phyloP scores from a whole-genome alignment of 1,139 yeast genomes.

The Candida sanyaensis region DNA sequence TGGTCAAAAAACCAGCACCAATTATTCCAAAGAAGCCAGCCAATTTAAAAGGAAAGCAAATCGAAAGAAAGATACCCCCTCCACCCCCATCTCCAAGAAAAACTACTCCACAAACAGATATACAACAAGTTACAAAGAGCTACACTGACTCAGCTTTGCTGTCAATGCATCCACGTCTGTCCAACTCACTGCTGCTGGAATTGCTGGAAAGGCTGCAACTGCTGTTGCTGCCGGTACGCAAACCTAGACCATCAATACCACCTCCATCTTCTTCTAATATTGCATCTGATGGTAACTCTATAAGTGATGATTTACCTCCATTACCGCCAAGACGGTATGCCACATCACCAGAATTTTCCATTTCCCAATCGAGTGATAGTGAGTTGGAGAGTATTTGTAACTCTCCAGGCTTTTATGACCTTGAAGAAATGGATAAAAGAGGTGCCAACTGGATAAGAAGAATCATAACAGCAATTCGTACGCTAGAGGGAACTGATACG shows the following conservation, averaged over 20 bases:
- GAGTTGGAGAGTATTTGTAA: conserved; percentile 14
- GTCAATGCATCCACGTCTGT: neutral
- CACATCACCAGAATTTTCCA: neutral
- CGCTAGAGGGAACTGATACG: conserved; percentile 41
- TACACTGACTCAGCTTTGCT: conserved; percentile 8
- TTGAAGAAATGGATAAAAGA: conserved; percentile 44
- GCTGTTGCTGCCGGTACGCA: neutral
- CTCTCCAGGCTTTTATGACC: conserved; percentile 20
- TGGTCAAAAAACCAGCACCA: conserved; percentile 25
- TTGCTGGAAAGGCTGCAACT: neutral
- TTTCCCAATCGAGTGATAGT: conserved; percentile 2
- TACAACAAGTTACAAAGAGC: neutral
- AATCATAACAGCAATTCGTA: conserved; percentile 35
- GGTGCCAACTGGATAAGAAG: conserved; percentile 54
- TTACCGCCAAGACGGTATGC: conserved; percentile 12
- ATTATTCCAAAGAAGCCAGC: conserved; percentile 42
- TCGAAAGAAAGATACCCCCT: conserved; percentile 23
- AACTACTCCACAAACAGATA: neutral
- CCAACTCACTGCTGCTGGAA: neutral
- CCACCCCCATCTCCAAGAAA: conserved; percentile 1
- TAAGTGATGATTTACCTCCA: conserved; percentile 15
- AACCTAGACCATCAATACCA: conserved; percentile 10
- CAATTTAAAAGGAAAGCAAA: conserved; percentile 26
- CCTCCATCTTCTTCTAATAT: conserved; percentile 20
- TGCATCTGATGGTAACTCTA: conserved; percentile 15